Evolutionary conservation across 345 rosid genomes (phyloP), one percentile per base, ranked within the genome.

Genomic region (Limnanthes douglasii): DNA sequence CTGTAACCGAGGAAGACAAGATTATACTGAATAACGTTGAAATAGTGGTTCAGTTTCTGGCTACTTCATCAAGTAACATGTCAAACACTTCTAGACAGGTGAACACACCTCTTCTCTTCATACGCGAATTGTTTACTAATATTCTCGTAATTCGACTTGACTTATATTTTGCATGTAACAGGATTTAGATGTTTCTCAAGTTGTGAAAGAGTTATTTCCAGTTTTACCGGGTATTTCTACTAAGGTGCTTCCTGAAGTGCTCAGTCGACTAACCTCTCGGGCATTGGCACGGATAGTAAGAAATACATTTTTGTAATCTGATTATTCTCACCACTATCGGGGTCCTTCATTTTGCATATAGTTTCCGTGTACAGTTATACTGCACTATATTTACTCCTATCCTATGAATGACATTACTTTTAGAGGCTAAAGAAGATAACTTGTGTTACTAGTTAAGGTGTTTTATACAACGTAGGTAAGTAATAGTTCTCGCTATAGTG

Each of bases 1-100:
- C 93, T 4, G 52, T 88, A 16, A 88, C 86, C 0, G 83, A 82
- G 42, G 97, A 86, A 55, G 97, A 88, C 57, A 73, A 36, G 48
- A 37, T 71, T 44, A 73, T 82, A 25, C 46, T 88, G 48, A 65
- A 59, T 51, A 88, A 88, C 26, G 93, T 88, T 28, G 70, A 73
- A 60, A 86, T 75, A 45, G 68, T 86, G 43, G 51, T 67, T 0
- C 78, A 65, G 48, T 86, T 86, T 62, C 73, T 86, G 39, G n/a
- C n/a, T n/a, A 78, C 88, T 6, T 72, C 74, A 3, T 82, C 88
- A 50, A 73, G 73, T 57, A 57, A 88, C 12, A 17, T 73, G 27
- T 46, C 86, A 5, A 58, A 38, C 39, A 43, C 75, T 8, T 66
- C 85, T 14, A 70, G 41, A 45, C 80, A 74, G 93, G 96, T 79